Base-by-base conservation (phyloP, 805 yeast species). In the Candida sithepensis region DNA sequence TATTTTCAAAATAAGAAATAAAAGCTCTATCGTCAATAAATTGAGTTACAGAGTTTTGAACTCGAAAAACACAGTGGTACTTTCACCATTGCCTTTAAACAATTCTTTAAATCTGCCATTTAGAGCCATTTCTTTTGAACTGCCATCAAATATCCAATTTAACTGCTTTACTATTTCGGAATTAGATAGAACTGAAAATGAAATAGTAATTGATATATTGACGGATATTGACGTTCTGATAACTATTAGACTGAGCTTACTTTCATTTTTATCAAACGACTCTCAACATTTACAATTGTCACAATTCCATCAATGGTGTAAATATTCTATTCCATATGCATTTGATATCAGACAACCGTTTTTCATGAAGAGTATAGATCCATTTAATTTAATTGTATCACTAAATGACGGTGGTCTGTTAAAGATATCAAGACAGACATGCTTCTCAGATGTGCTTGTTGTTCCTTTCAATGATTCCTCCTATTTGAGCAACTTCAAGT, bases 381-480 rank as follows among this genome's bases (percentile, higher is more conserved):
- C 67, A 0, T 56, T 60, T 2, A 72, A 75, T 40, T 59, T 81
- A 8, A 61, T 89, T 3, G 79, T 85, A 0, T 72, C 88, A 4
- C 69, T 90, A 42, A 73, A 74, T 39, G 96, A 91, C 66, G 97
- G 97, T 22, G 88, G 91, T 1, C 62, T 90, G 38, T 66, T 88
- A 43, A 82, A 81, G 40, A 69, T 85, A 48, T 55, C 57, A 32
- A 68, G 81, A 54, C 39, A 43, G 1, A 34, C 37, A 18, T 48
- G 48, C n/a, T 51, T 46, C 21, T 54, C 46, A 7, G 52, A 56
- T 18, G 56, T 54, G 21, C 42, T 47, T n/a, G 59, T 62, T 3
- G 44, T 55, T 1, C 63, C 68, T 24, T 85, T 85, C 62, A 76
- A 73, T 48, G 90, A 84, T 67, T 55, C 73, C 56, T 64, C 80